A percentile compares a stretch with the other conserved stretches of the same genome.
These are phyloP conservation scores for Penicillium lagena DNA, from an alignment of 495 filamentous ascomycete genomes.

Conservation along the genomic window DNA sequence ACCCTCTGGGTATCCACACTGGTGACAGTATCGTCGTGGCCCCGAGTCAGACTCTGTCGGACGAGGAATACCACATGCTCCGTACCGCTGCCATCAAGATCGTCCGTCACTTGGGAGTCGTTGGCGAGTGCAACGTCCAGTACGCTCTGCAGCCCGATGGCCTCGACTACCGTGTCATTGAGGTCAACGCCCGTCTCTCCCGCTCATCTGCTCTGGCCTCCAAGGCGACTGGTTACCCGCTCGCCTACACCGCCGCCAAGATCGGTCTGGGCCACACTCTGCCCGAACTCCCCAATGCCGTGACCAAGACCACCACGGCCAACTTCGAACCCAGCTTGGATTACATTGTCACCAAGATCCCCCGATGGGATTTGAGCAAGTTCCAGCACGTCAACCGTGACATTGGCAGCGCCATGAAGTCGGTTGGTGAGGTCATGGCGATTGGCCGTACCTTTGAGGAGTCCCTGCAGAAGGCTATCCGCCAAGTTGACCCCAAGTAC, in stretches of 20 bases:
- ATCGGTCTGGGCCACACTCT: conserved; percentile 92
- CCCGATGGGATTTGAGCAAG: conserved; percentile 94
- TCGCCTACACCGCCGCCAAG: conserved; percentile 95
- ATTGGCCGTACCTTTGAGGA: conserved; percentile 98
- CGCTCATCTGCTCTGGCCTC: conserved; percentile 92
- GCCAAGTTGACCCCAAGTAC: conserved; percentile 89
- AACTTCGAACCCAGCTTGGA: conserved; percentile 98
- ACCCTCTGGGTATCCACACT: conserved; percentile 92
- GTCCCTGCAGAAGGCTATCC: conserved; percentile 97
- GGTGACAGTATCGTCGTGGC: conserved; percentile 97
- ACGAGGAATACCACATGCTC: conserved; percentile 99
- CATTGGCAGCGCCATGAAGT: conserved; percentile 97
- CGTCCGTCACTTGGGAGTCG: conserved; percentile 88
- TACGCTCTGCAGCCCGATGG: conserved; percentile 94
- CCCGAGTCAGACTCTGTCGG: conserved; percentile 89
- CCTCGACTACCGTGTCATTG: conserved; percentile 93
- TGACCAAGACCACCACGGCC: conserved; percentile 96
- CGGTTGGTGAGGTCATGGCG: conserved; percentile 97
- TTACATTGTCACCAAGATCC: conserved; percentile 98
- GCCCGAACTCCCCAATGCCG: conserved; percentile 92
- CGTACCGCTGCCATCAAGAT: conserved; percentile 95
- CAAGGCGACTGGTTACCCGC: conserved; percentile 93
- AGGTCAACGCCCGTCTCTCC: conserved; percentile 95
- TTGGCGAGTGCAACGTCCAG: conserved; percentile 97
- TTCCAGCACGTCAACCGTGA: conserved; percentile 98